Base-by-base conservation (phyloP, 805 yeast species). In the Candida yuanshanica region DNA sequence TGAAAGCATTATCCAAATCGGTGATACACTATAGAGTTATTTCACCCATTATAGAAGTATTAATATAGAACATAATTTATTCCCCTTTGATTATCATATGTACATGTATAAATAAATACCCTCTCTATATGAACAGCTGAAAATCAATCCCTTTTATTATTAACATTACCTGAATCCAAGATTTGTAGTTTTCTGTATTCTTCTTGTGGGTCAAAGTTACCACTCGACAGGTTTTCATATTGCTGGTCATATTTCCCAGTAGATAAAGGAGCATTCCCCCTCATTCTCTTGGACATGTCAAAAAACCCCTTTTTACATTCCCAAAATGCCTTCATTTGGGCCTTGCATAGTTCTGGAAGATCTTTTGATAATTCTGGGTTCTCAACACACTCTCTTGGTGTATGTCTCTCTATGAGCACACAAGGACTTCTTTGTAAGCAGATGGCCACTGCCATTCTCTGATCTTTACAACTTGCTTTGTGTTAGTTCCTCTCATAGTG, bases 361-460 rank as follows among this genome's bases (percentile, higher is more conserved):
- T 86, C 84, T 42, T 73, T 72, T 35, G 81, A 70, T 26, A 91
- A 72, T 47, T 82, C 82, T 1, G 95, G 95, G 47, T 90, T 72
- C 29, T 84, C 83, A 17, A 90, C 63, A 58, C 99, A 91, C 44
- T 88, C 81, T 47, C 87, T 82, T 3, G 98, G 98, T 2, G 86
- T 86, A 63, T 93, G 74, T 49, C 99, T 73, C 47, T 93, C 86
- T 18, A 91, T 74, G 67, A 91, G 72, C 38, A 91, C 99, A 63
- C 99, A 91, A 13, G 98, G 98, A 5, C 97, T 89, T 56, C 97
- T 76, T 62, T 91, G 99, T 37, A 91, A 72, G 60, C 99, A 91
- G 17, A 91, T 81, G 9, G 98, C 98, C 43, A 93, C 86, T n/a
- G 95, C 96, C 53, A 78, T 88, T 56, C 90, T 78, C 59, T 91